Base-by-base conservation (phyloP, 2,329 filamentous ascomycete species). In the Neospermospora avenae region DNA sequence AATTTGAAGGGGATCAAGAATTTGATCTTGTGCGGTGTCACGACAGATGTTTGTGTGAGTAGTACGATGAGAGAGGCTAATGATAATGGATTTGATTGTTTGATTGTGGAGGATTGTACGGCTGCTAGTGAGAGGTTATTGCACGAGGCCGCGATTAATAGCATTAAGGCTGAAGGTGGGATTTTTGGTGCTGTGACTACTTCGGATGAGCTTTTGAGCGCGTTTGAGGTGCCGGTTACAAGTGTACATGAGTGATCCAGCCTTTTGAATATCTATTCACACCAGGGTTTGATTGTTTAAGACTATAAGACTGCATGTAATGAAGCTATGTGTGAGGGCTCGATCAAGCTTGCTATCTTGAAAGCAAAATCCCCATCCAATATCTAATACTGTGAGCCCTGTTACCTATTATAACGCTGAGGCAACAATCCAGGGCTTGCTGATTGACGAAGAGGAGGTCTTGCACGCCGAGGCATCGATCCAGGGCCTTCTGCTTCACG, bases 31-130 rank as follows among this genome's bases (percentile, higher is more conserved):
- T 68, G 66, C 34, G 73, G 73, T 3, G 73, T 74, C 2, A 75
- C 73, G 2, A 75, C 73, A 6, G 73, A 75, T 65, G 72, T 74
- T 16, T 75, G 73, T 61, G 72, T 75, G 3, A 64, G 65, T 22
- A 71, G 65, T 16, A 74, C 73, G 1, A 72, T 75, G 71, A 52
- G 73, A 39, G 73, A 74, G 18, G 73, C 69, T 11, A 74, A 73
- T 57, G 72, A 74, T 60, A 67, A 69, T 16, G 69, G 68, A 2
- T 71, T 70, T 49, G 72, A 74, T 51, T 73, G 72, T 45, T 49
- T 74, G 20, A 28, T 74, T 10, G 68, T 74, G 18, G 57, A 63
- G 16, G 72, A 75, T 60, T 69, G 67, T 20, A 66, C 68, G 28
- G 71, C 69, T 2, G 72, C 72, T n/a, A 65, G 65, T 28, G 66